Evolutionary conservation across 345 rosid species (phyloP).

Genomic region (Citrus trifoliata): DNA sequence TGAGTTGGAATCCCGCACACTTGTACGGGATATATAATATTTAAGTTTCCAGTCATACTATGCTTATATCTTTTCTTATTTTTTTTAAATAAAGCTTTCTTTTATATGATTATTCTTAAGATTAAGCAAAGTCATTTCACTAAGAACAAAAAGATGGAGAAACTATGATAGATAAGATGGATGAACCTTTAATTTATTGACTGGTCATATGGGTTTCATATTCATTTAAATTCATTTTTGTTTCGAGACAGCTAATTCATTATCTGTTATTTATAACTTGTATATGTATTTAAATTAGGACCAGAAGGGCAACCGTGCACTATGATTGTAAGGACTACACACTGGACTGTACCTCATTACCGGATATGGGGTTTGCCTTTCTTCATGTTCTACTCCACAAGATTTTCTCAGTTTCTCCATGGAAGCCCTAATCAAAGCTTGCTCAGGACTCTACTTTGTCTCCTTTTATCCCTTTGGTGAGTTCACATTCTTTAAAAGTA

Average conservation of each 20-base stretch:
- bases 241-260: not conserved
- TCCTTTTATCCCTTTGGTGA: slow-evolving; percentile 65
- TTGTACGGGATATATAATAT: not conserved
- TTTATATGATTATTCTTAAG: not conserved
- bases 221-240: not conserved
- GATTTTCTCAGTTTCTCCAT: slow-evolving; percentile 81
- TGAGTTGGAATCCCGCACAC: too few species aligned
- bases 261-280: not conserved
- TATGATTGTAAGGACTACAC: slow-evolving; percentile 70
- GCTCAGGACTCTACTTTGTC: slow-evolving; percentile 47
- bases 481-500: not conserved
- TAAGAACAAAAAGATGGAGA: not conserved
- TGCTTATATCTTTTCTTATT: too few species aligned
- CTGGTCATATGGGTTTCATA: not conserved
- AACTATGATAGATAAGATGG: not conserved
- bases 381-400: slow-evolving; percentile 78
- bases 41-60: too few species aligned
- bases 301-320: slow-evolving; percentile 65
- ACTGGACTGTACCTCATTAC: slow-evolving; percentile 87
- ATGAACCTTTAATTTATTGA: not conserved
- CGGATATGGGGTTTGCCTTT: slow-evolving; percentile 91
- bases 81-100: not conserved
- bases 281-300: slow-evolving; percentile 23
- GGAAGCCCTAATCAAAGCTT: slow-evolving; percentile 65
- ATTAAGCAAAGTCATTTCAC: not conserved